Percentiles rank a stretch among this genome's conserved stretches.
Evolutionary conservation across 192 early-diverging fungal species (phyloP).

Genomic region (Coemansia sp.): DNA sequence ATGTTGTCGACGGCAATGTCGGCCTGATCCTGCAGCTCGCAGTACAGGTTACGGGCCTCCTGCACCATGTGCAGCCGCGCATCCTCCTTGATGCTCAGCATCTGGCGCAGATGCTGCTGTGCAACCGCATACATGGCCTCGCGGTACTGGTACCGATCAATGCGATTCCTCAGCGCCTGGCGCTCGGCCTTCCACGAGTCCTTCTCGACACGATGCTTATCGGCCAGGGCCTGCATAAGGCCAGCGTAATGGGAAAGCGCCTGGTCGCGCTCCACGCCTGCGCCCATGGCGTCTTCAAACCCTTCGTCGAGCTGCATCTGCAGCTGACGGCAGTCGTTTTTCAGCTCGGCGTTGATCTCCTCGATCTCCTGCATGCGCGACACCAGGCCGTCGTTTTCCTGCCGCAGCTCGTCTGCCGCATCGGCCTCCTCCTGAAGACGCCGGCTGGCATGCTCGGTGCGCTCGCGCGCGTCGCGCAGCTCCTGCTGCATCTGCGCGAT

Average conservation of each 20-base stretch:
- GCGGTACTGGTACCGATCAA: constrained; percentile 30
- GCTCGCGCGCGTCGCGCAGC: background rate
- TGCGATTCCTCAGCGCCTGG: constrained; percentile 12
- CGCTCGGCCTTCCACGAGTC: constrained; percentile 36
- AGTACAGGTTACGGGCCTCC: constrained; percentile 34
- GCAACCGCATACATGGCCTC: constrained; percentile 25
- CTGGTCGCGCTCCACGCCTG: constrained; percentile 9
- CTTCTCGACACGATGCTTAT: constrained; percentile 26
- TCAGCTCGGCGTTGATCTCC: constrained; percentile 11
- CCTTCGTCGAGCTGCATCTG: constrained; percentile 16
- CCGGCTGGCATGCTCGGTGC: background rate
- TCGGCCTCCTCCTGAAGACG: constrained; percentile 11
- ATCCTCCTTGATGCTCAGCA: constrained; percentile 28
- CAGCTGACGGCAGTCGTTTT: constrained; percentile 16
- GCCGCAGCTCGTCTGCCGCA: constrained; percentile 15
- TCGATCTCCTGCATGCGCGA: constrained; percentile 16
- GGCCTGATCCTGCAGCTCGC: constrained; percentile 38
- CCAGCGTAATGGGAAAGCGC: constrained; percentile 26
- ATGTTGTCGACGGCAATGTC: constrained; percentile 16
- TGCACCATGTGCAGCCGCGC: constrained; percentile 46
- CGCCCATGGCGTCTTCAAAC: constrained; percentile 1
- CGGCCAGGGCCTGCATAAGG: constrained; percentile 26
- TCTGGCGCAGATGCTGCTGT: constrained; percentile 12
- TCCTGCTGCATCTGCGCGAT: background rate
- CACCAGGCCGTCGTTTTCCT: constrained; percentile 18